Evolutionary conservation across 164 flowering plant species (phyloP), one percentile per base, ranked within the genome.

Genomic region (Warburgia ugandensis): DNA sequence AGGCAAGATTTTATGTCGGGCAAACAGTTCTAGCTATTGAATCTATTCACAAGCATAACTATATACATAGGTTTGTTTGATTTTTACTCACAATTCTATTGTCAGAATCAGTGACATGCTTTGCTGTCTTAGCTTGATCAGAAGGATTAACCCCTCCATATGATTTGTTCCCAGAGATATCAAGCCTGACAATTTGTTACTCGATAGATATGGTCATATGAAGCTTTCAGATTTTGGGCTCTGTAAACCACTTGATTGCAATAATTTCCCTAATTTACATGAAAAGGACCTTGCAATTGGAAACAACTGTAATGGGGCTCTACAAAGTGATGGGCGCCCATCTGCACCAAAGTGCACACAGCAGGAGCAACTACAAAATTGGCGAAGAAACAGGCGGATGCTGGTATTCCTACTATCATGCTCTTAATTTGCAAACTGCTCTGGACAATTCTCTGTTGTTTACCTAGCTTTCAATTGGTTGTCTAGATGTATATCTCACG

Each of bases 151-250:
- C n/a, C n/a, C n/a, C n/a, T n/a, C 19, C 27, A 29, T 26, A 48
- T 26, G 55, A 3, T 6, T 33, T 26, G 63, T 14, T 64, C 64
- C 26, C 88, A 91, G 96, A 64, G 98, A 91, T 62, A 92, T 92
- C 68, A 92, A 92, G 73, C 98, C 98, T 29, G 98, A 92, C 68
- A 92, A 92, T 71, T 71, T 92, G 38, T 70, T 86, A 33, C 77
- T 92, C 39, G 96, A 92, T 74, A 74, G 69, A 78, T 56, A 72
- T 75, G 99, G 99, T 21, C 99, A 92, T 68, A 73, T 88, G 95
- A 88, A 76, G 69, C 59, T 92, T 35, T 92, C 99, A 43, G 99
- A 92, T 75, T 92, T 92, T 75, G 99, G 99, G 25, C 60, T 92
- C 53, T 88, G 99, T 56, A 92, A 92, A 55, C 97, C 99, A 22